These are phyloP conservation scores for Trichosporon coremiiforme DNA, from an alignment of 1,284 basidiomycete species.

Conservation along the genomic window DNA sequence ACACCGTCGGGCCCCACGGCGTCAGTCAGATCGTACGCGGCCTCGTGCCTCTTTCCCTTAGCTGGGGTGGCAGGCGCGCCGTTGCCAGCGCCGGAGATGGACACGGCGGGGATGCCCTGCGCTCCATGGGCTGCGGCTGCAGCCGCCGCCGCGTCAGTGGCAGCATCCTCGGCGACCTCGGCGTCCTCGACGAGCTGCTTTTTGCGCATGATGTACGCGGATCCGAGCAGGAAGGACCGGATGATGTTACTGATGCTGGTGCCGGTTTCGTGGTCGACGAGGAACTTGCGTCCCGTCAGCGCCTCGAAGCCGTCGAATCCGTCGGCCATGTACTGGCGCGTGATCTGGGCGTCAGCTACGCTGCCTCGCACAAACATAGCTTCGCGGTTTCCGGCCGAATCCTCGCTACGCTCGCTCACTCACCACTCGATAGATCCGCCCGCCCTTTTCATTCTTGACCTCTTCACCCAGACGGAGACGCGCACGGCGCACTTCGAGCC, in stretches of 20 bases:
- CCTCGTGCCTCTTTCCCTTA: not conserved
- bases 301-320: constrained; percentile 75
- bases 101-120: too few species aligned
- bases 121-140: too few species aligned
- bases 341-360: constrained; percentile 47
- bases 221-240: constrained; percentile 75
- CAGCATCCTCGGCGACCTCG: not conserved
- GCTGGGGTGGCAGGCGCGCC: not conserved
- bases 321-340: constrained; percentile 55
- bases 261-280: constrained; percentile 84
- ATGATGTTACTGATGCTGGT: constrained; percentile 79
- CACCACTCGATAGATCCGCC: constrained; percentile 71
- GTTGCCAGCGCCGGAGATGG: too few species aligned
- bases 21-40: not conserved
- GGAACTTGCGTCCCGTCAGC: constrained; percentile 67
- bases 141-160: too few species aligned
- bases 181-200: constrained; percentile 49
- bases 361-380: too few species aligned
- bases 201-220: constrained; percentile 55
- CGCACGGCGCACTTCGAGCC: constrained; percentile 53
- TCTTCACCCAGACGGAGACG: constrained; percentile 58
- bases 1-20: constrained; percentile 2
- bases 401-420: too few species aligned
- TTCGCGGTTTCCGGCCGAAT: too few species aligned
- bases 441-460: constrained; percentile 63